A percentile compares a stretch with the other conserved stretches of the same genome.
These are phyloP conservation scores for Fraxinus platypoda DNA, from an alignment of 305 asterid genomes.

Conservation along the genomic window DNA sequence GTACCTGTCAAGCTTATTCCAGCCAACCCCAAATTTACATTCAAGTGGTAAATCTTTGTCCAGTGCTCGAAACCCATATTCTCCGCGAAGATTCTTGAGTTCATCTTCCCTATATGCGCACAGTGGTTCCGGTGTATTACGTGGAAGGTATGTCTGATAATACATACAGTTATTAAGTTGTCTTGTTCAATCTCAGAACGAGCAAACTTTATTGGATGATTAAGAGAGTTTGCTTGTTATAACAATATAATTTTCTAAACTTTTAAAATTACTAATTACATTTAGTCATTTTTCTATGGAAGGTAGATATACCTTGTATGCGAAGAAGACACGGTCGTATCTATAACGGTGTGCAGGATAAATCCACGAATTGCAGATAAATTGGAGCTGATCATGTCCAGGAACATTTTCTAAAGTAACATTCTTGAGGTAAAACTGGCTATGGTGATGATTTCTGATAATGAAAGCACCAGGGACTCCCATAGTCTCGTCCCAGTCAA, in stretches of 20 bases:
- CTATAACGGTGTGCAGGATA: conserved; percentile 65
- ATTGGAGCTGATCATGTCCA: conserved; percentile 58
- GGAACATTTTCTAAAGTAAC: conserved; percentile 64
- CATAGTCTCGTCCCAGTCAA: conserved; percentile 65
- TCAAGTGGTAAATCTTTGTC: conserved; percentile 28
- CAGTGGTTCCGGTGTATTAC: conserved; percentile 57
- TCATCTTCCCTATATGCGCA: conserved; percentile 53
- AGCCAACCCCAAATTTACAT: conserved; percentile 45
- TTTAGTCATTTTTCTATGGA: neutral
- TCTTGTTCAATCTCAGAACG: neutral
- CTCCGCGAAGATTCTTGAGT: conserved; percentile 48
- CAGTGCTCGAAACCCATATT: conserved; percentile 31
- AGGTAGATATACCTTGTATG: conserved; percentile 45
- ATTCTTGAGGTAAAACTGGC: conserved; percentile 70
- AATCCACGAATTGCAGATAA: conserved; percentile 88
- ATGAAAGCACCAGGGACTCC: conserved; percentile 84
- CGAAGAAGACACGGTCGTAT: conserved; percentile 68
- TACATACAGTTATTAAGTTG: neutral
- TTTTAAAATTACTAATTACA: neutral
- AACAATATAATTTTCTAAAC: neutral
- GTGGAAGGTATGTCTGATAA: conserved; percentile 59
- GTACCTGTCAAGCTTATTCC: conserved; percentile 43
- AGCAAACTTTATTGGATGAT: conserved; percentile 17
- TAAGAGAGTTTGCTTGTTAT: neutral
- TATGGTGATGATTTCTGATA: conserved; percentile 66